Evolutionary conservation across 2,329 filamentous ascomycete species (phyloP).

Genomic region (Calonectria hawksworthii): DNA sequence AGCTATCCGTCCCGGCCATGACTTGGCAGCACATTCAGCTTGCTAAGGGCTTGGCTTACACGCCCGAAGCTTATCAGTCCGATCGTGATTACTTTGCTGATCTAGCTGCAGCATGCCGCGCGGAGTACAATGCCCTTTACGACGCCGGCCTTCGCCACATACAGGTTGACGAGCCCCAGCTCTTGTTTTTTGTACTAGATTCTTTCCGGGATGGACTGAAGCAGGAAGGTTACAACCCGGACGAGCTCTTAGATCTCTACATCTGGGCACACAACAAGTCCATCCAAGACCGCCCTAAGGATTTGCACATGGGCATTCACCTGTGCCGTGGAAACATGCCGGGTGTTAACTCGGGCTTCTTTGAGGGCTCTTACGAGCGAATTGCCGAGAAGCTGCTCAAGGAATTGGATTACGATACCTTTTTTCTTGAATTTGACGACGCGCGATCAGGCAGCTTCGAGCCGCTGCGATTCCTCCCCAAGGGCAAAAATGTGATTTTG

Average conservation of each 20-base stretch:
- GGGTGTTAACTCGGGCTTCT: slow-evolving; percentile 70
- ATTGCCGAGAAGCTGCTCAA: slow-evolving; percentile 6
- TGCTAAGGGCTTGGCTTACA: not conserved
- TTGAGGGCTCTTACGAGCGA: slow-evolving; percentile 72
- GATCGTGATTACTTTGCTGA: not conserved
- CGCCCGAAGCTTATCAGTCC: not conserved
- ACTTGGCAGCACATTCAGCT: slow-evolving; percentile 13
- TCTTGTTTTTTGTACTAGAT: not conserved
- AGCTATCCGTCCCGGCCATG: not conserved
- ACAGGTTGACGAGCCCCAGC: slow-evolving; percentile 6
- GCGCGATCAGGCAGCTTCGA: slow-evolving; percentile 10
- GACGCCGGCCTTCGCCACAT: slow-evolving; percentile 8
- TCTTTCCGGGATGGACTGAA: not conserved
- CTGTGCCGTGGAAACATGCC: slow-evolving; percentile 78
- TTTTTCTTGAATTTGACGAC: slow-evolving; percentile 7
- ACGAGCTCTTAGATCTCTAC: slow-evolving; percentile 13
- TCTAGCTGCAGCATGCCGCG: not conserved
- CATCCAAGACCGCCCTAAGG: slow-evolving; percentile 70
- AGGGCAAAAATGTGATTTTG: not conserved
- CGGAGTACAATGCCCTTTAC: not conserved
- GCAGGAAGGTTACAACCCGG: not conserved
- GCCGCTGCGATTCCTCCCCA: not conserved
- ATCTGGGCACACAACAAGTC: slow-evolving; percentile 48
- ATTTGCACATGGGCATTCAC: slow-evolving; percentile 82
- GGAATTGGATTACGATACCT: slow-evolving; percentile 1